These are phyloP conservation scores for Ambispora gerdemannii DNA, from an alignment of 192 early-diverging fungal species.

Conservation along the genomic window DNA sequence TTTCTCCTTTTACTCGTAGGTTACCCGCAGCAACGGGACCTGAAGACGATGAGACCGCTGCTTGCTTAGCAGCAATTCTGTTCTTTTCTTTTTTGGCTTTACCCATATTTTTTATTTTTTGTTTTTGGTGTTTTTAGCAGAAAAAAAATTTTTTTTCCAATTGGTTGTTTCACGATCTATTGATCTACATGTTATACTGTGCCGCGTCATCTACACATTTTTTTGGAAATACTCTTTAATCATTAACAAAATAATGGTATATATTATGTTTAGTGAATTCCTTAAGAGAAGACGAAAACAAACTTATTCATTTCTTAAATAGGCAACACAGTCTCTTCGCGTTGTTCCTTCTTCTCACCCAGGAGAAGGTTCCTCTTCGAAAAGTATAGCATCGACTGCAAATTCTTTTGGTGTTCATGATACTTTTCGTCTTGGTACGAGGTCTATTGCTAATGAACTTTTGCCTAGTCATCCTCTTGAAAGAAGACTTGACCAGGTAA, in stretches of 20 bases:
- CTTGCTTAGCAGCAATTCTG: constrained; percentile 44
- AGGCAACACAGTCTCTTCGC: constrained; percentile 18
- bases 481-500: constrained; percentile 64
- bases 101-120: constrained; percentile 59
- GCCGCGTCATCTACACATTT: too few relatives aligned
- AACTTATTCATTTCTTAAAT: neutral
- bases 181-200: too few relatives aligned
- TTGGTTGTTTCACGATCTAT: too few relatives aligned
- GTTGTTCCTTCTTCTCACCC: neutral
- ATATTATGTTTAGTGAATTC: too few relatives aligned
- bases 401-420: constrained; percentile 78
- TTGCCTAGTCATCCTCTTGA: constrained; percentile 77
- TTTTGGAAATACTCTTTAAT: too few relatives aligned
- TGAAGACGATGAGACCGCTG: constrained; percentile 41
- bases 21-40: constrained; percentile 48
- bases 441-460: constrained; percentile 61
- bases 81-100: constrained; percentile 62
- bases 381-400: constrained; percentile 38
- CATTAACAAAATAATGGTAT: too few relatives aligned
- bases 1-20: constrained; percentile 90
- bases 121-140: too few relatives aligned
- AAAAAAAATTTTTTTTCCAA: too few relatives aligned
- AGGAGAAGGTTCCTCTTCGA: neutral
- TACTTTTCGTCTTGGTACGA: constrained; percentile 72
- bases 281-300: too few relatives aligned